Percentiles rank a stretch among this genome's conserved stretches.
phyloP scores from a whole-genome alignment of 768 basidiomycete genomes.

The Pisolithus sp. region DNA sequence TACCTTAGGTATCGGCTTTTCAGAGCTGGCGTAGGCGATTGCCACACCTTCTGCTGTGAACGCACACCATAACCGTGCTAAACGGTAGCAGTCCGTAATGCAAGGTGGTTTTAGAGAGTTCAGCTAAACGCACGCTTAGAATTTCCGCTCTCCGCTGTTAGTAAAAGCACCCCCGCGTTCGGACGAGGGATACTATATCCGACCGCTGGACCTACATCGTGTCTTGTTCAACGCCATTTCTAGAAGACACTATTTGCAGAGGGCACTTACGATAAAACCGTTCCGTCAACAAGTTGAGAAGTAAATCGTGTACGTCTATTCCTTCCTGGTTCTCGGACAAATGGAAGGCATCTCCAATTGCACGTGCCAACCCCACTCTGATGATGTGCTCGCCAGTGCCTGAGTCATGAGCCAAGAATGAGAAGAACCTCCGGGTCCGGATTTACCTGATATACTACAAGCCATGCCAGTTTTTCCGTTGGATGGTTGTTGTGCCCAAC shows the following conservation, averaged over 20 bases:
- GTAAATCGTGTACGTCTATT: constrained; percentile 49
- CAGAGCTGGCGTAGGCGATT: constrained; percentile 58
- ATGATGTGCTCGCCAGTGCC: constrained; percentile 72
- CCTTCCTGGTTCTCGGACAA: constrained; percentile 6
- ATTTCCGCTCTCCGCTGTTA: constrained; percentile 37
- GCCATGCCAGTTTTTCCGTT: constrained; percentile 37
- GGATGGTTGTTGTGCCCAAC: constrained; percentile 51
- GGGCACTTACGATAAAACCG: constrained; percentile 45
- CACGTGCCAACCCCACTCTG: constrained; percentile 47
- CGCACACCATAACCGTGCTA: constrained; percentile 74
- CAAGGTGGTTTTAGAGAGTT: no score
- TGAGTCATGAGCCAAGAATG: constrained; percentile 17
- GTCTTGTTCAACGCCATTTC: neutral
- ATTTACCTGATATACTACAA: constrained; percentile 58
- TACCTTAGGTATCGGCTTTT: constrained; percentile 54
- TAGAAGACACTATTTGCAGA: neutral
- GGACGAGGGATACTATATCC: constrained; percentile 38
- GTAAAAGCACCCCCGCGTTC: constrained; percentile 56
- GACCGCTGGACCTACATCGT: constrained; percentile 28
- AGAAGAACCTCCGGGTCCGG: neutral
- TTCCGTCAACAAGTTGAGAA: constrained; percentile 39
- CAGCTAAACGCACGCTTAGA: no score
- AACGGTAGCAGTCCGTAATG: neutral
- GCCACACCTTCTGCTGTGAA: constrained; percentile 85
- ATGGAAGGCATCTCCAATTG: constrained; percentile 43